Percentiles rank a stretch among this genome's conserved stretches.
Evolutionary conservation across 2,329 filamentous ascomycete species (phyloP).

Genomic region (Pseudocercospora macadamiae): DNA sequence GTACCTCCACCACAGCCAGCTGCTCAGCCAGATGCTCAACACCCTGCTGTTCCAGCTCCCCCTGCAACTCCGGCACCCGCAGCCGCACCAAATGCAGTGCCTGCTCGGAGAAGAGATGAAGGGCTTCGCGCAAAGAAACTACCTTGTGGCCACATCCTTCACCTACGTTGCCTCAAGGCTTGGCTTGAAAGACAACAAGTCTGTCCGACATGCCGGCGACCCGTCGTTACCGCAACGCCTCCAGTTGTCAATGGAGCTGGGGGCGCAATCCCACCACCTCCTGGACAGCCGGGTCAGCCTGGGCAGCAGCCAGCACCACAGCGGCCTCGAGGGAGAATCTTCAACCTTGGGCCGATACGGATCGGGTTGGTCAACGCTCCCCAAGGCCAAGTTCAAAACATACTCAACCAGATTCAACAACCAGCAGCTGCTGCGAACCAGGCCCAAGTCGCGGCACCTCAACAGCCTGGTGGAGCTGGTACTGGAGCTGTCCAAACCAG

Average conservation of each 20-base stretch:
- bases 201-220: slow-evolving; percentile 88
- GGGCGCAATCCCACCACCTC: slow-evolving; percentile 14
- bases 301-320: slow-evolving; percentile 44
- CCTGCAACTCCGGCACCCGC: slow-evolving; percentile 34
- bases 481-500: slow-evolving; percentile 8
- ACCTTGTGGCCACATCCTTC: slow-evolving; percentile 92
- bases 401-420: slow-evolving; percentile 37
- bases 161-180: slow-evolving; percentile 91
- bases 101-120: slow-evolving; percentile 65
- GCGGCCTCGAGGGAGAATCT: slow-evolving; percentile 49
- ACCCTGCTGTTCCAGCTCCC: slow-evolving; percentile 11
- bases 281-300: slow-evolving; percentile 16
- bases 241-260: slow-evolving; percentile 20
- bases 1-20: slow-evolving; percentile 27
- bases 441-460: slow-evolving; percentile 19
- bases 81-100: slow-evolving; percentile 29
- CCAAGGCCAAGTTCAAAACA: slow-evolving; percentile 48
- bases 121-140: slow-evolving; percentile 90
- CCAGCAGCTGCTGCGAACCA: slow-evolving; percentile 14
- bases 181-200: slow-evolving; percentile 98
- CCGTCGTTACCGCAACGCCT: slow-evolving; percentile 56
- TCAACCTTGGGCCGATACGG: slow-evolving; percentile 74
- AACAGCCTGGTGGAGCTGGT: slow-evolving; percentile 28
- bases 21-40: slow-evolving; percentile 3
- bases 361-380: slow-evolving; percentile 69